Conservation (phyloP, 306 rosid species). For the Pyrus pyrifolia region DNA sequence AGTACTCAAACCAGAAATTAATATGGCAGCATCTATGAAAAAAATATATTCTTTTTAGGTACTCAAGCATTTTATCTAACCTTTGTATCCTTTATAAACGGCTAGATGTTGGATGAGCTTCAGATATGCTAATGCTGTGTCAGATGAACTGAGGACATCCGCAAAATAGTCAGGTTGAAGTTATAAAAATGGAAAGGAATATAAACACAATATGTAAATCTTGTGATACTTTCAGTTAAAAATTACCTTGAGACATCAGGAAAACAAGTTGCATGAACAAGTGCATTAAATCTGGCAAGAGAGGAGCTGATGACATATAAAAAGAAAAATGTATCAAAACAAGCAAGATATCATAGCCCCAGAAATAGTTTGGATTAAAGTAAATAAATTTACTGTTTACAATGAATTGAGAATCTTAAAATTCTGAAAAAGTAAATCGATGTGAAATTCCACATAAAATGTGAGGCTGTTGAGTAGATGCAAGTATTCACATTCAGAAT, state of each 20-base stretch:
- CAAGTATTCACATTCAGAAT: not conserved
- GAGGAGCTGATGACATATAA: slow-evolving; percentile 48
- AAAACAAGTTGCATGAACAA: slow-evolving; percentile 89
- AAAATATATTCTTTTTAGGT: not conserved
- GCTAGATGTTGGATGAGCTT: slow-evolving; percentile 95
- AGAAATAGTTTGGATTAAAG: not conserved
- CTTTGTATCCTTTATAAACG: slow-evolving; percentile 81
- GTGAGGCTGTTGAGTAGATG: not conserved
- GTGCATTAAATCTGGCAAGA: slow-evolving; percentile 69
- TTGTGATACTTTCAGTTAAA: slow-evolving; percentile 15
- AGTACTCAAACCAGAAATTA: not conserved
- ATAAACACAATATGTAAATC: slow-evolving; percentile 15
- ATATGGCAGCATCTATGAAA: not conserved
- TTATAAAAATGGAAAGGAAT: not conserved
- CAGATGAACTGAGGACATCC: slow-evolving; percentile 64
- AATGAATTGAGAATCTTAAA: not conserved
- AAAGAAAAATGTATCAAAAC: not conserved
- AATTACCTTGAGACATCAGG: slow-evolving; percentile 87
- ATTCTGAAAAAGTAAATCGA: not conserved
- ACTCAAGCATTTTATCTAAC: slow-evolving; percentile 41
- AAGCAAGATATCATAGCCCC: slow-evolving; percentile 4
- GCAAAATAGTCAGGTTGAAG: slow-evolving; percentile 12
- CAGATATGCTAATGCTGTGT: slow-evolving; percentile 79
- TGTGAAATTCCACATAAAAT: not conserved
- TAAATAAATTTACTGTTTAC: not conserved